phyloP scores from a whole-genome alignment of 2,329 filamentous ascomycete species.

The Plenodomus lindquistii region DNA sequence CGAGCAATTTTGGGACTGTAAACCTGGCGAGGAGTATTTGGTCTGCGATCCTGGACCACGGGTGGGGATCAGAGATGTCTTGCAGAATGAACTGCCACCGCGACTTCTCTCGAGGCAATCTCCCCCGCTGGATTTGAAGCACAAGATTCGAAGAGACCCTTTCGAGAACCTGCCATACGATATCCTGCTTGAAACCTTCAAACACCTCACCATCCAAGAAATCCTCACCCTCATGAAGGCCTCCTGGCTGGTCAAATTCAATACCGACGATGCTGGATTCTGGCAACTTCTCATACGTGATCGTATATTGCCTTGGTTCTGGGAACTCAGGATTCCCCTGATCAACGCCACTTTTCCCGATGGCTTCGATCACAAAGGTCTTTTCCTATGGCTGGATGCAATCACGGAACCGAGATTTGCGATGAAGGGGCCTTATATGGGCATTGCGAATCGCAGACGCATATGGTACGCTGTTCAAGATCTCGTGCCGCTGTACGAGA shows the following conservation, averaged over 20 bases:
- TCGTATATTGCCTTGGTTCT: conserved; percentile 19
- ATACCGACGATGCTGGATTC: conserved; percentile 10
- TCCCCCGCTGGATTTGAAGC: background rate
- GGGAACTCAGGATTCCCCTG: conserved; percentile 5
- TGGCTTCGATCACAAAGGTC: conserved; percentile 16
- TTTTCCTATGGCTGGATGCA: conserved; percentile 28
- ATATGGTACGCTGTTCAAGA: conserved; percentile 28
- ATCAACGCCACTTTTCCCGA: background rate
- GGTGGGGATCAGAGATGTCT: conserved; percentile 1
- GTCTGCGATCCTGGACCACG: conserved; percentile 3
- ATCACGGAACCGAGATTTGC: conserved; percentile 17
- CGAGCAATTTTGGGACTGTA: conserved; percentile 14
- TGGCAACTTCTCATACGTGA: conserved; percentile 18
- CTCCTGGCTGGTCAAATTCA: conserved; percentile 12
- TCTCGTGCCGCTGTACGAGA: conserved; percentile 7
- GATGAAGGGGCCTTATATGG: conserved; percentile 29
- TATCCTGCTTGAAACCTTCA: conserved; percentile 11
- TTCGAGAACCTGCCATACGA: conserved; percentile 15
- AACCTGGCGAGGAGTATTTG: conserved; percentile 17
- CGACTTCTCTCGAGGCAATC: too few relatives aligned
- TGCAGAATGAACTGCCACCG: background rate
- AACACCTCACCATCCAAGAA: conserved; percentile 6
- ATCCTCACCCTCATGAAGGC: conserved; percentile 14
- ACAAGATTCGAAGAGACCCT: conserved; percentile 16
- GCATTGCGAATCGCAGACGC: conserved; percentile 38